Conservation (phyloP, 164 flowering plant genomes). For the Vitis labrusca region DNA sequence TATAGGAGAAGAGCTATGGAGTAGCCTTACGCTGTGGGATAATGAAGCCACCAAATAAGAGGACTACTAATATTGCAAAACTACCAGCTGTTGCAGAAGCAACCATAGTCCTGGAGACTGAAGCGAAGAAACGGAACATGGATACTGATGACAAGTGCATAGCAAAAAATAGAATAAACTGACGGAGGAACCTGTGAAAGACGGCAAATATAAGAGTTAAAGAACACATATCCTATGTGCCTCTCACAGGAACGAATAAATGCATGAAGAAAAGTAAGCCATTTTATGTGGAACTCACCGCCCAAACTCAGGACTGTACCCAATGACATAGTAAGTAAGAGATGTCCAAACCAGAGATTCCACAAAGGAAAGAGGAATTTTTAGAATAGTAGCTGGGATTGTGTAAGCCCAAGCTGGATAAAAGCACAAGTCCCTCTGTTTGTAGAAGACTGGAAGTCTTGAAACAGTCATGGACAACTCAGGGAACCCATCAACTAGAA, state of each 20-base stretch:
- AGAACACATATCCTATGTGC: no score
- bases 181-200: constrained; percentile 62
- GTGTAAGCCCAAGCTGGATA: constrained; percentile 70
- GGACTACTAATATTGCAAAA: constrained; percentile 28
- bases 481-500: constrained; percentile 41
- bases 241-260: neutral
- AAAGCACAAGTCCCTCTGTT: constrained; percentile 43
- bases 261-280: neutral
- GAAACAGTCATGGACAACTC: constrained; percentile 41
- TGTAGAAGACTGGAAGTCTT: constrained; percentile 47
- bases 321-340: constrained; percentile 56
- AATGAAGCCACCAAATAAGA: constrained; percentile 61
- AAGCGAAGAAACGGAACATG: constrained; percentile 70
- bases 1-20: constrained; percentile 1
- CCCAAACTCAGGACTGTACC: constrained; percentile 44
- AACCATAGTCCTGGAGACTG: constrained; percentile 48
- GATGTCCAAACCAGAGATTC: constrained; percentile 43
- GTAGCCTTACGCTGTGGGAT: constrained; percentile 47
- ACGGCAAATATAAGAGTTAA: neutral
- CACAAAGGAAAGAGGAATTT: constrained; percentile 47
- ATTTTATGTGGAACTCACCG: constrained; percentile 30
- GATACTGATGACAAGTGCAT: constrained; percentile 55
- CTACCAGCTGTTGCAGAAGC: constrained; percentile 47
- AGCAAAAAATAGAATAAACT: constrained; percentile 57
- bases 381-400: constrained; percentile 42